Percentiles rank a stretch among this genome's conserved stretches.
phyloP scores from a whole-genome alignment of 768 basidiomycete genomes.

The Guyanaporus albipodus region DNA sequence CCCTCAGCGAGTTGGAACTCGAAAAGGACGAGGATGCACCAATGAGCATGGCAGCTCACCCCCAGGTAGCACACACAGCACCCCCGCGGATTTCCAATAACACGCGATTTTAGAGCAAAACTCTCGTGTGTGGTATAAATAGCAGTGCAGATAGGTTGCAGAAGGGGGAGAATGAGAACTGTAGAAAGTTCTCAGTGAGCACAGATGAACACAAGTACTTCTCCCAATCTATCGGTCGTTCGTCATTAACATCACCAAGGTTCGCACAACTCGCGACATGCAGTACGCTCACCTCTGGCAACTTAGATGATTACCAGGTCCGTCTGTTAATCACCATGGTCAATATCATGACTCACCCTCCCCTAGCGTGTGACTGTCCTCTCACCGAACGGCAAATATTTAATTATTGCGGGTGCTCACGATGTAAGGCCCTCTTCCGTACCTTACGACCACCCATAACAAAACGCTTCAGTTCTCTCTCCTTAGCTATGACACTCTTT shows the following conservation, averaged over 20 bases:
- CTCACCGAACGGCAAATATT: conserved; percentile 59
- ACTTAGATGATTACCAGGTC: conserved; percentile 84
- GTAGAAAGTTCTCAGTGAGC: conserved; percentile 60
- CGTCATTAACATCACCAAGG: conserved; percentile 17
- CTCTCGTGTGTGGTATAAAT: conserved; percentile 84
- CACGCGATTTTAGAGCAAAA: conserved; percentile 35
- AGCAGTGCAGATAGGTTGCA: conserved; percentile 59
- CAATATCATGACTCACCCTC: conserved; percentile 6
- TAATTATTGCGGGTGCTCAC: conserved; percentile 72
- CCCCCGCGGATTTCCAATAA: neutral
- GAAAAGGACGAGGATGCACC: conserved; percentile 86
- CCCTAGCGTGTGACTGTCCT: conserved; percentile 79
- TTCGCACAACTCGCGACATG: conserved; percentile 36
- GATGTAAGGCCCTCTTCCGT: conserved; percentile 44
- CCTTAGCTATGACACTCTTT: conserved; percentile 59
- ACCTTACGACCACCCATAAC: conserved; percentile 12
- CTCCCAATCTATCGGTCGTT: neutral
- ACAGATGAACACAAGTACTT: conserved; percentile 54
- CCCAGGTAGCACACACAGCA: conserved; percentile 41
- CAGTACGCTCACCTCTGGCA: conserved; percentile 58
- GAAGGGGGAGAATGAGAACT: conserved; percentile 77
- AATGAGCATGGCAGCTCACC: conserved; percentile 85
- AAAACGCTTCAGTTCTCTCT: conserved; percentile 49
- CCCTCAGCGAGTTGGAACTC: conserved; percentile 69
- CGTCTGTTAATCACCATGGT: neutral